phyloP scores from a whole-genome alignment of 306 rosid species.

The Begonia peltatifolia region DNA sequence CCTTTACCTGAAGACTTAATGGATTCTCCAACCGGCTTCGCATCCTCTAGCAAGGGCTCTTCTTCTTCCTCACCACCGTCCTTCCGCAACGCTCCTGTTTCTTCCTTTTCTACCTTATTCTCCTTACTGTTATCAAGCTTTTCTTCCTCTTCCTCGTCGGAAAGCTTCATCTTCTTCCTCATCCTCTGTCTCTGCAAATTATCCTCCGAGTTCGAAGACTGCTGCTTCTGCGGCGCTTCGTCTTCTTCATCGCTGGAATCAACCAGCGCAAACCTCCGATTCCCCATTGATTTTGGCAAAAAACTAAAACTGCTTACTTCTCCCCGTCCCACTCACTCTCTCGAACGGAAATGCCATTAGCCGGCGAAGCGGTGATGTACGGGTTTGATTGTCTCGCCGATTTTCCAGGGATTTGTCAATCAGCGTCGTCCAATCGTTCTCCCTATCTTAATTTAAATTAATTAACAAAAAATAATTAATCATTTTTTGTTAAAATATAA shows the following conservation, averaged over 20 bases:
- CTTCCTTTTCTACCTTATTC: constrained; percentile 3
- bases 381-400: no score
- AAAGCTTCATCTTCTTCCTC: constrained; percentile 41
- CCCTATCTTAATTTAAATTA: no score
- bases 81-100: constrained; percentile 10
- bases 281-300: constrained; percentile 32
- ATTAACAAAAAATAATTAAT: no score
- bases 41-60: constrained; percentile 39
- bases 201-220: constrained; percentile 12
- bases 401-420: no score
- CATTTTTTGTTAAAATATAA: no score
- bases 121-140: constrained; percentile 4
- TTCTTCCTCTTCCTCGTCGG: constrained; percentile 17
- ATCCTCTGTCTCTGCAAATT: constrained; percentile 13
- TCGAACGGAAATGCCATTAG: background rate
- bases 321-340: background rate
- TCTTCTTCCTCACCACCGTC: constrained; percentile 22
- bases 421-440: no score
- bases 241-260: constrained; percentile 76
- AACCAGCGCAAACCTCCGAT: constrained; percentile 58
- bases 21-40: constrained; percentile 63
- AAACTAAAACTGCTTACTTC: background rate
- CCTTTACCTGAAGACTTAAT: constrained; percentile 71
- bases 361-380: no score
- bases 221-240: constrained; percentile 19